Base-by-base conservation (phyloP, 1,139 yeast genomes). In the Geotrichum klebahnii region DNA sequence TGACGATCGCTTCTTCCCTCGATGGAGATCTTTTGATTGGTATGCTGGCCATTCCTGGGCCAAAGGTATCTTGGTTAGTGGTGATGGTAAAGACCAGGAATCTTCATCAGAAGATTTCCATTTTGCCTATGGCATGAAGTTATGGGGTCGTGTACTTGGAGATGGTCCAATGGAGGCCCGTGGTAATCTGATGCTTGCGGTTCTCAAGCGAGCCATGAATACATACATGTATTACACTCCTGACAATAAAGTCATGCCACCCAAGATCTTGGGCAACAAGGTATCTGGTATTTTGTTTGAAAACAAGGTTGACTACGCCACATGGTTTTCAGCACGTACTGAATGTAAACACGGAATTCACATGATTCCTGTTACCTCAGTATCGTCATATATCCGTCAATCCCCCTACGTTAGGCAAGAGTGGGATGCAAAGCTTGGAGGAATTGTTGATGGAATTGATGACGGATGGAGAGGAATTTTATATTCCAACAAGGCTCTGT, bases 261-360 rank as follows among this genome's bases (percentile, higher is more conserved):
- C 71, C 20, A 63, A 69, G 50, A 72, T 79, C 55, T 64, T 78
- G 50, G 72, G 73, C 32, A 84, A 84, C 68, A 79, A 77, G 62
- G 89, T 82, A 32, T 70, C 83, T 46, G 94, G 94, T 51, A 84
- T 84, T 38, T 50, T 59, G 20, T 83, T 80, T 66, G 96, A 88
- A 63, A 88, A 89, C 66, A 89, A 90, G 69, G 71, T 86, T 54
- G 95, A 86, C 59, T 94, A 86, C 68, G 87, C 96, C 1, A 90
- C 96, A 0, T 87, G 82, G 66, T 87, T 87, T 62, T 95, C 95
- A 1, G 70, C 72, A 58, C 73, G 78, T 45, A 66, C 73, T 43
- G 89, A 89, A 65, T 90, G 82, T 64, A 87, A 89, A 47, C 96
- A 89, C 59, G 96, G 96, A 62, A 88, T 90, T 54, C 97, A 90